Conservation (phyloP, 306 rosid species). For the Leucaena leucocephala region DNA sequence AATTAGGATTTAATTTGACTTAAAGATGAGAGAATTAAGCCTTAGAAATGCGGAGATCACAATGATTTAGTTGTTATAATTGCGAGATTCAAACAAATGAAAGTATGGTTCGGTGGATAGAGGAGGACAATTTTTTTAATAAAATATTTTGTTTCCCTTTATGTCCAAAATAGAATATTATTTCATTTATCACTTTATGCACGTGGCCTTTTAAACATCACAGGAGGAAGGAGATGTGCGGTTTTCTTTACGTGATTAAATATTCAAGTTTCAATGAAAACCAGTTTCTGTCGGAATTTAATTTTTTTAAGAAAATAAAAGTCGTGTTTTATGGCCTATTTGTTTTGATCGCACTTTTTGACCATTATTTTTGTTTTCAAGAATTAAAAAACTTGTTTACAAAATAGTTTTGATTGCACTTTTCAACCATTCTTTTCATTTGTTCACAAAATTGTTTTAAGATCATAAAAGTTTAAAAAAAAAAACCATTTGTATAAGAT, state of each 20-base stretch:
- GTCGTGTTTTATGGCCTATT: neutral
- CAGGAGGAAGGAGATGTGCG: neutral
- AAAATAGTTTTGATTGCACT: no score
- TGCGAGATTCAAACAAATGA: neutral
- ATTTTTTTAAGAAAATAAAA: no score
- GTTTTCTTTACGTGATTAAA: neutral
- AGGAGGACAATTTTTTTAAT: neutral
- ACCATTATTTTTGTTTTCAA: no score
- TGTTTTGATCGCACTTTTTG: neutral
- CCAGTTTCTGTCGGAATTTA: neutral
- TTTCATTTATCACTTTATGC: neutral
- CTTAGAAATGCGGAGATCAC: neutral
- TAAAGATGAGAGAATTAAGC: neutral
- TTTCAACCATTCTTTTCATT: neutral
- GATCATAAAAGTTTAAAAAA: neutral
- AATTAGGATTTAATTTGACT: neutral
- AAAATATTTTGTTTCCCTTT: no score
- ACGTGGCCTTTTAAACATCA: neutral
- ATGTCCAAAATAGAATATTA: no score
- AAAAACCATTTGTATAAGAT: slow-evolving; percentile 23
- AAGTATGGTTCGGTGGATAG: neutral
- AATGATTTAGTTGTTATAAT: no score
- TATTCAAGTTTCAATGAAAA: neutral
- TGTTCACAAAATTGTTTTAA: neutral
- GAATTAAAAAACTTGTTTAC: no score